Percentiles rank a stretch among this genome's conserved stretches.
phyloP scores from a whole-genome alignment of 2,329 filamentous ascomycete genomes.

The Neofusicoccum laricinum region DNA sequence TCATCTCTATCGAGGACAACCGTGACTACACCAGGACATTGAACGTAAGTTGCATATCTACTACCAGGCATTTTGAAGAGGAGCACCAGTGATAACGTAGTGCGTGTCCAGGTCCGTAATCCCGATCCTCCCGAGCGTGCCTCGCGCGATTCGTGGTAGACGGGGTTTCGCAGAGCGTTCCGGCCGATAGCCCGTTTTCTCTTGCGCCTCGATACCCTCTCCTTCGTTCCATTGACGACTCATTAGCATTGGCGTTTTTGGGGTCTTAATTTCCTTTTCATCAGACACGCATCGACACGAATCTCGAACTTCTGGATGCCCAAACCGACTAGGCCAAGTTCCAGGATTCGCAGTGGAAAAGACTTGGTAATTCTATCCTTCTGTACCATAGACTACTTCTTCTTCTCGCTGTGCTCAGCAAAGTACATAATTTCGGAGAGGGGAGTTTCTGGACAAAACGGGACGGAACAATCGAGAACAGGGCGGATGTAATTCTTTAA shows the following conservation, averaged over 20 bases:
- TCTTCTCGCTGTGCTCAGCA: conserved; percentile 1
- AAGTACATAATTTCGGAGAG: conserved; percentile 14
- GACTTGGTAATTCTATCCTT: conserved; percentile 14
- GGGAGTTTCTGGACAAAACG: neutral
- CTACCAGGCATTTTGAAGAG: neutral
- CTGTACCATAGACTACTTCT: conserved; percentile 15
- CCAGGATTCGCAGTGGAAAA: neutral
- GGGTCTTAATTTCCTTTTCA: neutral
- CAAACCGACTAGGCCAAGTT: conserved; percentile 4
- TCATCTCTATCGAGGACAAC: conserved; percentile 47
- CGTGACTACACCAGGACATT: conserved; percentile 47
- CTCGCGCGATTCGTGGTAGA: conserved; percentile 12
- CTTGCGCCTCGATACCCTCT: conserved; percentile 13
- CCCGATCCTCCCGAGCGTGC: conserved; percentile 26
- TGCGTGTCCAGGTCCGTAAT: conserved; percentile 28
- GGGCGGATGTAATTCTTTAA: neutral
- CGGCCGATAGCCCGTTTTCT: conserved; percentile 10
- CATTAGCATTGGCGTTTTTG: conserved; percentile 18
- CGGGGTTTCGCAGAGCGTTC: neutral
- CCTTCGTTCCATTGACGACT: conserved; percentile 12
- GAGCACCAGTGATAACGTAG: conserved; percentile 2
- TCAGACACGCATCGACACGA: conserved; percentile 8
- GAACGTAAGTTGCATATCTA: conserved; percentile 34
- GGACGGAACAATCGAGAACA: neutral
- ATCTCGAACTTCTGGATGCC: conserved; percentile 1